Evolutionary conservation across 257 asterid genomes (phyloP).

Genomic region (Ilex asprella): DNA sequence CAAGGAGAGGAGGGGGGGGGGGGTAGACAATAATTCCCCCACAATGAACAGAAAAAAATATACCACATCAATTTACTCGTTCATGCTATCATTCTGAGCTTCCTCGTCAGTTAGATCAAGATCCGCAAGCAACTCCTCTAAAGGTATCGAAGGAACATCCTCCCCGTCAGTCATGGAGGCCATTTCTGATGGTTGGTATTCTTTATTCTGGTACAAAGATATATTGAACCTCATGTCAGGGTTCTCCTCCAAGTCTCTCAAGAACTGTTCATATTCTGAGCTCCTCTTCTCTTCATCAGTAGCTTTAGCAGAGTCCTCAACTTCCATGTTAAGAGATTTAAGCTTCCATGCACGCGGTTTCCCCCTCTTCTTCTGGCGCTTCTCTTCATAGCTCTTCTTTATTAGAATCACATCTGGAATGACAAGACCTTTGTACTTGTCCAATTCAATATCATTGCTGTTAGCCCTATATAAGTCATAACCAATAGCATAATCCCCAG

Average conservation of each 20-base stretch:
- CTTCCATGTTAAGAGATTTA: slow-evolving; percentile 42
- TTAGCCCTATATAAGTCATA: slow-evolving; percentile 46
- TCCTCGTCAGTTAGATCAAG: slow-evolving; percentile 21
- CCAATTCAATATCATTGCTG: slow-evolving; percentile 36
- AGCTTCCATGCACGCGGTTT: slow-evolving; percentile 43
- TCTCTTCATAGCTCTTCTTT: slow-evolving; percentile 54
- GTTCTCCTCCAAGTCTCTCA: slow-evolving; percentile 49
- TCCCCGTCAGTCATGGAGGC: slow-evolving; percentile 31
- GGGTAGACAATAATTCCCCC: too few species aligned
- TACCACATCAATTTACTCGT: slow-evolving; percentile 12
- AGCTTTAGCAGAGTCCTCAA: slow-evolving; percentile 24
- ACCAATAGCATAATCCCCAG: slow-evolving; percentile 55
- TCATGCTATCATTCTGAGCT: slow-evolving; percentile 19
- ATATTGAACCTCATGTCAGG: slow-evolving; percentile 34
- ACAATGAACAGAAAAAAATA: too few species aligned
- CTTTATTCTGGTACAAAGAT: slow-evolving; percentile 36
- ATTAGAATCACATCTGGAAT: slow-evolving; percentile 39
- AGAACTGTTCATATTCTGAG: slow-evolving; percentile 44
- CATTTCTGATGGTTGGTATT: slow-evolving; percentile 48
- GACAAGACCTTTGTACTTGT: slow-evolving; percentile 32
- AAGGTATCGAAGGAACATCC: slow-evolving; percentile 26
- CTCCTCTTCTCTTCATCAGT: slow-evolving; percentile 34
- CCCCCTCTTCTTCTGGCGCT: slow-evolving; percentile 20
- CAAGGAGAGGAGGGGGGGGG: too few species aligned
- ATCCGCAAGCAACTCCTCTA: slow-evolving; percentile 32